Base-by-base conservation (phyloP, 495 filamentous ascomycete species). In the Cetradonia linearis region DNA sequence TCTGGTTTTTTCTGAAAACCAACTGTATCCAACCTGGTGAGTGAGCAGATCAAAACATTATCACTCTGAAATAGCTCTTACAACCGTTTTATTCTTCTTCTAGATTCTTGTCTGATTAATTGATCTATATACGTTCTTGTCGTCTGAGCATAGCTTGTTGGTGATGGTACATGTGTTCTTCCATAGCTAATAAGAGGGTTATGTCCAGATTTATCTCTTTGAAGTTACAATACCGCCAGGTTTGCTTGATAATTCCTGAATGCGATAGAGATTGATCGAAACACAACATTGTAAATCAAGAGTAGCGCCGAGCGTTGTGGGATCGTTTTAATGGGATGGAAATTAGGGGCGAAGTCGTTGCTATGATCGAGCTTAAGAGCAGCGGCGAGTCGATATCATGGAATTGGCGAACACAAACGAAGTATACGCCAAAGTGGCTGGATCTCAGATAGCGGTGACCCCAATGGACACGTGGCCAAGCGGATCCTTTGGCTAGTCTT, bases 381-480 rank as follows among this genome's bases (percentile, higher is more conserved):
- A n/a, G 31, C 16, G 8, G 31, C 28, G 3, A 34, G 11, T 36
- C 18, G 2, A 20, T 50, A 11, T 10, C 20, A 25, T 20, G n/a
- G n/a, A n/a, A n/a, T n/a, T n/a, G 8, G 50, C 50, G 20, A 34
- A 18, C 18, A 36, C 11, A 34, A 36, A 10, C 30, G 18, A 20
- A 28, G 31, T 13, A 54, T 14, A 36, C 33, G 30, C 28, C 50
- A 54, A n/a, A 23, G 16, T 34, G n/a, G n/a, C 50, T 23, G 30
- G 18, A 9, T 54, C 33, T 20, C 31, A 36, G 33, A 54, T 34
- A 30, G 14, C 31, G 9, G 50, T 54, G 50, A 25, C 30, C 28
- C 50, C n/a, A 10, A n/a, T 54, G 30, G 28, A 54, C 50, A 36
- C 50, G 50, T 31, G 50, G 31, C 50, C n/a, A 54, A 18, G 20